Evolutionary conservation across 2,329 filamentous ascomycete genomes (phyloP).

Genomic region (Sarocladiaceae sp.): DNA sequence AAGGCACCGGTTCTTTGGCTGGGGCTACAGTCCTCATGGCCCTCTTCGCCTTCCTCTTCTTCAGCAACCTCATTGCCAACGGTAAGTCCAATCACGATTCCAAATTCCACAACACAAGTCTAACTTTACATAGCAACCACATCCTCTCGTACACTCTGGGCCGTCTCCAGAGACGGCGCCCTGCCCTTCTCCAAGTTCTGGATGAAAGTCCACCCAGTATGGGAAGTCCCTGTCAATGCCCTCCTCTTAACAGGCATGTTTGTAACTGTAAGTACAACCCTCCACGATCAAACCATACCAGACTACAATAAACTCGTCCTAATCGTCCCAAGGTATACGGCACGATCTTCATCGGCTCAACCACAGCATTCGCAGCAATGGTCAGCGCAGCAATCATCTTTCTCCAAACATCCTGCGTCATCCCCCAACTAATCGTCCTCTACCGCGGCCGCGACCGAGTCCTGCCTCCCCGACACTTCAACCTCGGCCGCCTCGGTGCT

Average conservation of each 20-base stretch:
- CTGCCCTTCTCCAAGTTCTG: constrained; percentile 59
- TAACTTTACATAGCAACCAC: constrained; percentile 29
- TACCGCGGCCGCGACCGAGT: constrained; percentile 18
- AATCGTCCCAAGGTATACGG: constrained; percentile 18
- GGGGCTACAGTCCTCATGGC: constrained; percentile 56
- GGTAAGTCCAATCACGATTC: not conserved
- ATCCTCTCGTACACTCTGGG: constrained; percentile 61
- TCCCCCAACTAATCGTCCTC: constrained; percentile 21
- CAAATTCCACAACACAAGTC: not conserved
- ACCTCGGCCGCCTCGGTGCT: constrained; percentile 19
- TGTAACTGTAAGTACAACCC: not conserved
- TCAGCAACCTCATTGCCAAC: constrained; percentile 21
- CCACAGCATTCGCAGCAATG: constrained; percentile 22
- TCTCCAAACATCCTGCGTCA: constrained; percentile 18
- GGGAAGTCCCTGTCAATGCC: constrained; percentile 64
- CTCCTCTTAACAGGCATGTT: constrained; percentile 31
- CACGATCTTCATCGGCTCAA: constrained; percentile 23
- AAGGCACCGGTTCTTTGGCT: constrained; percentile 57
- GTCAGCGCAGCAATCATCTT: constrained; percentile 23
- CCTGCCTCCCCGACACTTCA: constrained; percentile 20
- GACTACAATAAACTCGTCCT: no score
- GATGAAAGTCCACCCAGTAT: constrained; percentile 53
- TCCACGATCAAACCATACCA: no score
- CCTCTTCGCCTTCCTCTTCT: constrained; percentile 63
- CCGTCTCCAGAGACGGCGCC: constrained; percentile 61